Conservation (phyloP, 2,329 filamentous ascomycete genomes). For the Fusarium torulosum region DNA sequence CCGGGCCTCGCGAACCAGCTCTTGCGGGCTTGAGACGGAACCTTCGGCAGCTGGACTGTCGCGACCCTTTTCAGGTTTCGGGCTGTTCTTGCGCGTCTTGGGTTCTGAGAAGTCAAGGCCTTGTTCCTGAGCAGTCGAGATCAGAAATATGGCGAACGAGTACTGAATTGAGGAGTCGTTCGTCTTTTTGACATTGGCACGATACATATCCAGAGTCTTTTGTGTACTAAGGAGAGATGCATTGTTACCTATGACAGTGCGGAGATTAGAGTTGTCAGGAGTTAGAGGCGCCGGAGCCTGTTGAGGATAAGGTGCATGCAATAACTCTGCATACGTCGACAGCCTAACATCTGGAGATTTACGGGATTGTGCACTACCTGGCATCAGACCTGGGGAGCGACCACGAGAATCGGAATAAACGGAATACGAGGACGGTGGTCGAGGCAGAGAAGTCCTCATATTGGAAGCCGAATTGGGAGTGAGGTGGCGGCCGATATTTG, state of each 20-base stretch:
- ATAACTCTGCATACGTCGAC: conserved; percentile 69
- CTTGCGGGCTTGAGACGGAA: conserved; percentile 67
- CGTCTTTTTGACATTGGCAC: conserved; percentile 96
- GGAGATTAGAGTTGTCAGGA: conserved; percentile 85
- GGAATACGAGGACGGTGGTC: conserved; percentile 84
- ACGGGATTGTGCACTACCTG: conserved; percentile 63
- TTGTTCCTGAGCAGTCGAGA: conserved; percentile 87
- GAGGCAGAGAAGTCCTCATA: conserved; percentile 69
- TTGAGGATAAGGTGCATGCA: conserved; percentile 82
- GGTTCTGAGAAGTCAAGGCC: conserved; percentile 67
- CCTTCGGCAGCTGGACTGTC: conserved; percentile 62
- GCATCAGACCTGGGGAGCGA: conserved; percentile 66
- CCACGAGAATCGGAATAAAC: conserved; percentile 77
- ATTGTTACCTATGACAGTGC: conserved; percentile 85
- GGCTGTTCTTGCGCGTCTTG: conserved; percentile 59
- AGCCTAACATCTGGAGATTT: conserved; percentile 68
- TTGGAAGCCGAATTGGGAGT: conserved; percentile 69
- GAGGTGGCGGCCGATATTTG: conserved; percentile 70
- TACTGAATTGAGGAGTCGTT: conserved; percentile 92
- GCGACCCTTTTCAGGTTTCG: conserved; percentile 61
- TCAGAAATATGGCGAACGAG: conserved; percentile 94
- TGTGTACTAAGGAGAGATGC: conserved; percentile 91
- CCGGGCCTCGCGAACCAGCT: conserved; percentile 87
- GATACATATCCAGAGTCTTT: conserved; percentile 98
- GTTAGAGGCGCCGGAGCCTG: conserved; percentile 74